Evolutionary conservation across 805 yeast species (phyloP).

Genomic region (Osmozyma mogii): DNA sequence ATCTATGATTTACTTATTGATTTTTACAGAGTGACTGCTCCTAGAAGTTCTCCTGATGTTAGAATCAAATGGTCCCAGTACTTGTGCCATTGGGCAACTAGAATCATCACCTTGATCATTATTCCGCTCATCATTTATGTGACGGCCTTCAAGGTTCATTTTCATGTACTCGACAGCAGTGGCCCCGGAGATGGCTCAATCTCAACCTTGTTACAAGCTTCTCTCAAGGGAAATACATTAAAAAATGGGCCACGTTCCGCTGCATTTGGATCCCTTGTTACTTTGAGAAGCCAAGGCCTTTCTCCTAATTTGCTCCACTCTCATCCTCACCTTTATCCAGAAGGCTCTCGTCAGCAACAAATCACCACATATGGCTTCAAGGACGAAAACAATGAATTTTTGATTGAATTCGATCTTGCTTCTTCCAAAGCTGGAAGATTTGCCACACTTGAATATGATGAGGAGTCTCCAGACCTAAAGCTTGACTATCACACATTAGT

Average conservation of each 20-base stretch:
- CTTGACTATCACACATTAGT: conserved; percentile 23
- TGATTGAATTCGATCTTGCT: conserved; percentile 33
- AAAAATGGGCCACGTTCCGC: conserved; percentile 60
- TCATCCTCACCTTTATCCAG: conserved; percentile 79
- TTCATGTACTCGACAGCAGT: conserved; percentile 60
- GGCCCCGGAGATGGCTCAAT: conserved; percentile 94
- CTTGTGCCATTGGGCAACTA: conserved; percentile 59
- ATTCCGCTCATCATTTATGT: conserved; percentile 68
- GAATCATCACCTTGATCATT: conserved; percentile 58
- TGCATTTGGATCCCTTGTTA: conserved; percentile 53
- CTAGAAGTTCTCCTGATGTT: conserved; percentile 4
- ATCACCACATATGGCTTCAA: conserved; percentile 87
- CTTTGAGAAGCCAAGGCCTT: conserved; percentile 63
- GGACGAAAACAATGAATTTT: conserved; percentile 27
- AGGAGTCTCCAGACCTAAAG: conserved; percentile 13
- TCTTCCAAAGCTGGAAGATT: conserved; percentile 19
- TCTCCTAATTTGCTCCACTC: conserved; percentile 80
- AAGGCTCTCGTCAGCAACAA: conserved; percentile 91
- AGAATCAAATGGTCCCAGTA: conserved; percentile 19
- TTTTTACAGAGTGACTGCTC: conserved; percentile 16
- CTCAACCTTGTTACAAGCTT: conserved; percentile 84
- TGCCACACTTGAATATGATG: conserved; percentile 23
- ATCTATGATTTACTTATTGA: conserved; percentile 44
- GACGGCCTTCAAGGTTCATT: conserved; percentile 74
- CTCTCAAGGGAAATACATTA: conserved; percentile 61